These are phyloP conservation scores for Oxalis stricta DNA, from an alignment of 441 rosid species.

Conservation along the genomic window DNA sequence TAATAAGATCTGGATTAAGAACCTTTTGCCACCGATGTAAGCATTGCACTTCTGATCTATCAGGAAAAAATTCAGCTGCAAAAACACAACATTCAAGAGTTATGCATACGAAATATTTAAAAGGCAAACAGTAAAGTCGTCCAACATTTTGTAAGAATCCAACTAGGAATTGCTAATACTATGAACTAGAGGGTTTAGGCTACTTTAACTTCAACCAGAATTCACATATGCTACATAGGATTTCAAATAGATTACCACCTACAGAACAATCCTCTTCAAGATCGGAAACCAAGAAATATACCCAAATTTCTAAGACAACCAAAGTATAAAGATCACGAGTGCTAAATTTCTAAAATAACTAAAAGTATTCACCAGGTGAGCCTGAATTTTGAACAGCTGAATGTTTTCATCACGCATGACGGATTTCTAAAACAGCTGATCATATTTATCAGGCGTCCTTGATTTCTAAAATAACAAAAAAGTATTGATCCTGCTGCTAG, in stretches of 20 bases:
- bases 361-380: too few relatives aligned
- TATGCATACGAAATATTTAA: neutral
- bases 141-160: neutral
- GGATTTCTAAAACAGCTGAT: too few relatives aligned
- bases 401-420: too few relatives aligned
- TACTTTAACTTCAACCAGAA: neutral
- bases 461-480: too few relatives aligned
- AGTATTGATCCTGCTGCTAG: too few relatives aligned
- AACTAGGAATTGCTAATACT: neutral
- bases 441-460: too few relatives aligned
- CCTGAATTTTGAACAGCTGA: too few relatives aligned
- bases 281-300: neutral
- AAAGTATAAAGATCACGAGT: neutral
- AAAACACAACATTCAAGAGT: slow-evolving; percentile 5
- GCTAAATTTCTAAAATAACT: too few relatives aligned
- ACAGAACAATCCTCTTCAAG: too few relatives aligned
- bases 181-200: neutral
- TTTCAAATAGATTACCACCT: neutral
- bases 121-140: neutral
- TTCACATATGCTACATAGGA: neutral
- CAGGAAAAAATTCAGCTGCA: slow-evolving; percentile 81
- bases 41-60: slow-evolving; percentile 94
- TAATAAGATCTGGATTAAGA: slow-evolving; percentile 87
- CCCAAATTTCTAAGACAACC: neutral
- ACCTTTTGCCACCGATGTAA: slow-evolving; percentile 99